These are phyloP conservation scores for Trifolium repens DNA, from an alignment of 306 rosid genomes.

Conservation along the genomic window DNA sequence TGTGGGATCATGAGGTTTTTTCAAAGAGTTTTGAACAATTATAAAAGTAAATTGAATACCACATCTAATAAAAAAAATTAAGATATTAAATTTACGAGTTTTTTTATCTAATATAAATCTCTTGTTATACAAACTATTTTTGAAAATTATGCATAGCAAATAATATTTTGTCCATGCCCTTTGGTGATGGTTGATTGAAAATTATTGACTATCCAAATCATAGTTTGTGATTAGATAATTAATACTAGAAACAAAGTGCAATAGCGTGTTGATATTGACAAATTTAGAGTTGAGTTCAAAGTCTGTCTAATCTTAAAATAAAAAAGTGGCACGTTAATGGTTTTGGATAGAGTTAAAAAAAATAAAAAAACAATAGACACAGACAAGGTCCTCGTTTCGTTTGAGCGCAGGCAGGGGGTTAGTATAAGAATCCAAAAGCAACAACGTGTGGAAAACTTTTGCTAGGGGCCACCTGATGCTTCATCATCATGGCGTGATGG, in stretches of 20 bases:
- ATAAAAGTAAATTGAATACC: no score
- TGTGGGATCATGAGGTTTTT: no score
- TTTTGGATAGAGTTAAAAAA: slow-evolving; percentile 40
- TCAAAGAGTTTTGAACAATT: no score
- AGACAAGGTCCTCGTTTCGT: neutral
- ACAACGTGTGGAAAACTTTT: neutral
- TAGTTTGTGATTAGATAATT: neutral
- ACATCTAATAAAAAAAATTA: no score
- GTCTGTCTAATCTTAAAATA: neutral
- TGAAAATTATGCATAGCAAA: neutral
- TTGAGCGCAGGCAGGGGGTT: slow-evolving; percentile 9
- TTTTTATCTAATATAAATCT: no score
- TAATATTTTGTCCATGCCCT: neutral
- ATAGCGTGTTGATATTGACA: slow-evolving; percentile 35
- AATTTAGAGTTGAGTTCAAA: slow-evolving; percentile 18
- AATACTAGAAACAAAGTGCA: neutral
- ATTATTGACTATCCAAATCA: neutral
- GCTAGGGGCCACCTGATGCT: neutral
- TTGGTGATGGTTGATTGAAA: neutral
- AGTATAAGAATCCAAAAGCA: neutral
- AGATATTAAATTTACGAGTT: no score
- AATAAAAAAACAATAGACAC: neutral
- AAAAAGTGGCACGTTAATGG: slow-evolving; percentile 10
- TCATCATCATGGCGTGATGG: slow-evolving; percentile 23
- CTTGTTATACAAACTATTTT: neutral